Base-by-base conservation (phyloP, 352 stramenopile species). In the Globisporangium iwayamae region DNA sequence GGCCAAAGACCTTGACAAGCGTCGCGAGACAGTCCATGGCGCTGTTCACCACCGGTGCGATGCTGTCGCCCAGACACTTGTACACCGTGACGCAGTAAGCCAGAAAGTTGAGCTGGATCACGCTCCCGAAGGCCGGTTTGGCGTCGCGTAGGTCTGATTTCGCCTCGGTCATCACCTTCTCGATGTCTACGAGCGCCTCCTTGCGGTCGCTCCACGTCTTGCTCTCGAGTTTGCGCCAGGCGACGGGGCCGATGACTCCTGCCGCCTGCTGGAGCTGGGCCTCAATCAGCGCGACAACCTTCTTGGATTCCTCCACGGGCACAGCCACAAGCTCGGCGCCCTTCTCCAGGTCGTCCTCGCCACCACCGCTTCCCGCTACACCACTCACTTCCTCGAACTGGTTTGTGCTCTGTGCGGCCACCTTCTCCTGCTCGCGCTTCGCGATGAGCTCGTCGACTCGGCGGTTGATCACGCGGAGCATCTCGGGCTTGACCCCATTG, bases 161-260 rank as follows among this genome's bases (percentile, higher is more conserved):
- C 52, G 80, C 77, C 25, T 92, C 84, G 0, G 70, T 78, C 47
- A 94, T 82, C 22, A 63, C 74, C 30, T 87, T 90, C 46, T 92
- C 85, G 18, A 91, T 63, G 52, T 90, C 83, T 5, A 89, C 69
- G 3, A 94, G 69, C n/a, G 85, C 83, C 36, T 94, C 85, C 57
- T 91, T 91, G 25, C 85, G 75, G 63, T 94, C 85, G 55, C 82
- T 93, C 83, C 85, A 94, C 34, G 79, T 90, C 64, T 92, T 93
- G 63, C 83, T 91, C 41, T 88, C 81, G 46, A 92, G 77, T 50
- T 94, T 94, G 22, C 80, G 78, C 81, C 80, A 92, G 16, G 67
- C 68, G 4, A 94, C 85, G 2, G 85, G 85, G 0, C 85, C 85
- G 13, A 91, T 68, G 2, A 91, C 62, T 3, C 48, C 68, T 25